These are phyloP conservation scores for Coprinellus micaceus DNA, from an alignment of 768 basidiomycete genomes.

Conservation along the genomic window DNA sequence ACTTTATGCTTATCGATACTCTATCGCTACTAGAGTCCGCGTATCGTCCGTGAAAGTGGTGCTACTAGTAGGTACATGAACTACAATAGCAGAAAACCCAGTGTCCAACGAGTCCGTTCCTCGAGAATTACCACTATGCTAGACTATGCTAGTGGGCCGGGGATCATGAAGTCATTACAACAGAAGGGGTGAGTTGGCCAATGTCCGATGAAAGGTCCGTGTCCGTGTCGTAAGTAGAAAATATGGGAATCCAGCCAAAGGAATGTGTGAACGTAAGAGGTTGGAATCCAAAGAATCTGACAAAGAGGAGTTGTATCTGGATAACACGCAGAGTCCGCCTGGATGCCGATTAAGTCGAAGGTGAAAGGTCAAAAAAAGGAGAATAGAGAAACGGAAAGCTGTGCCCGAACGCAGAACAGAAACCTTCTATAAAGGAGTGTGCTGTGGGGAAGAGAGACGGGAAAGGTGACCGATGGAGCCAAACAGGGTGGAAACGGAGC, in stretches of 20 bases:
- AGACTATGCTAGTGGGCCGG: not conserved
- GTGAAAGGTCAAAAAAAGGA: constrained; percentile 1
- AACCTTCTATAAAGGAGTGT: not conserved
- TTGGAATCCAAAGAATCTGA: not conserved
- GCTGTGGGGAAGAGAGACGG: constrained; percentile 5
- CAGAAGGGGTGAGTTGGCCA: constrained; percentile 1
- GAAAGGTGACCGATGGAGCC: constrained; percentile 9
- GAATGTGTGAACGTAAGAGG: constrained; percentile 2
- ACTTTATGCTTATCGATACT: constrained; percentile 1
- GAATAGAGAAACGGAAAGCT: constrained; percentile 4
- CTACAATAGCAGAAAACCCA: constrained; percentile 6
- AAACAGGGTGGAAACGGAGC: not conserved
- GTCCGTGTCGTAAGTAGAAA: constrained; percentile 11
- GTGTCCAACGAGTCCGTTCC: constrained; percentile 13
- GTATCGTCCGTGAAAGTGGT: constrained; percentile 9
- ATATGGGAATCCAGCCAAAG: not conserved
- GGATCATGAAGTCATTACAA: constrained; percentile 4
- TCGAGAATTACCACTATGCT: constrained; percentile 7
- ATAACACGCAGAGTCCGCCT: constrained; percentile 12
- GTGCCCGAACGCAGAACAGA: constrained; percentile 6
- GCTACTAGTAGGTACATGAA: not conserved
- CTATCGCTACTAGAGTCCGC: constrained; percentile 3
- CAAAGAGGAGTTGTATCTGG: constrained; percentile 9
- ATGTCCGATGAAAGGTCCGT: constrained; percentile 13
- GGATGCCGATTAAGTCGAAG: not conserved